Conservation (phyloP, 352 stramenopile genomes). For the Phytophthora litchii region DNA sequence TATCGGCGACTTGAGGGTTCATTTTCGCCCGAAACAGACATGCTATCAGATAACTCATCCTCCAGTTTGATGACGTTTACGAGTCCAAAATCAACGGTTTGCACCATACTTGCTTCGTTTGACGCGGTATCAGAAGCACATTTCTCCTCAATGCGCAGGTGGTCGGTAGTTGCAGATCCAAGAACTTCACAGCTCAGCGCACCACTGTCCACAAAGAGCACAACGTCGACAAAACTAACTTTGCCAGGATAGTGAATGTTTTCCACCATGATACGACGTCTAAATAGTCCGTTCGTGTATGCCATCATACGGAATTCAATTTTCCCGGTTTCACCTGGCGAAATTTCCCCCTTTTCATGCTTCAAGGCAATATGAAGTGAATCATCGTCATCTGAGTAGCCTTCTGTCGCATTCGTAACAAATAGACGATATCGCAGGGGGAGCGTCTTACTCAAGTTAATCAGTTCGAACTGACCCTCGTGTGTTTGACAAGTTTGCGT, state of each 20-base stretch:
- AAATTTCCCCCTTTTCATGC: slow-evolving; percentile 76
- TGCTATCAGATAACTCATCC: slow-evolving; percentile 55
- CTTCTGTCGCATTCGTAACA: slow-evolving; percentile 59
- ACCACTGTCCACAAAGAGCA: slow-evolving; percentile 85
- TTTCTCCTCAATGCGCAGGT: not conserved
- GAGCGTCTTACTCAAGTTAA: slow-evolving; percentile 84
- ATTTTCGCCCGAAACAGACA: slow-evolving; percentile 30
- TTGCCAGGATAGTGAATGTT: slow-evolving; percentile 86
- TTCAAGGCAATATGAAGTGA: slow-evolving; percentile 70
- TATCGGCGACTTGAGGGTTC: slow-evolving; percentile 58
- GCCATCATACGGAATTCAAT: slow-evolving; percentile 74
- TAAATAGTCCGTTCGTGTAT: slow-evolving; percentile 78
- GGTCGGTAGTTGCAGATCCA: slow-evolving; percentile 1
- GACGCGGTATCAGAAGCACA: not conserved
- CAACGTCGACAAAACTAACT: slow-evolving; percentile 76
- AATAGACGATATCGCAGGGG: slow-evolving; percentile 80
- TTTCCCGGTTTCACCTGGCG: slow-evolving; percentile 52
- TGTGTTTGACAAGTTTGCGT: slow-evolving; percentile 54
- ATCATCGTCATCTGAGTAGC: slow-evolving; percentile 83
- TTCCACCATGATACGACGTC: slow-evolving; percentile 81
- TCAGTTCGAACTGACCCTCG: slow-evolving; percentile 74
- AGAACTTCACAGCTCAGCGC: slow-evolving; percentile 52
- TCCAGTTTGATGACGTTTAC: slow-evolving; percentile 80
- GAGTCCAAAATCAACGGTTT: slow-evolving; percentile 57
- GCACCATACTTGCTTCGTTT: slow-evolving; percentile 14